A percentile compares a stretch with the other conserved stretches of the same genome.
Evolutionary conservation across 2,329 filamentous ascomycete genomes (phyloP).

Genomic region (Dothideomycetidae sp.): DNA sequence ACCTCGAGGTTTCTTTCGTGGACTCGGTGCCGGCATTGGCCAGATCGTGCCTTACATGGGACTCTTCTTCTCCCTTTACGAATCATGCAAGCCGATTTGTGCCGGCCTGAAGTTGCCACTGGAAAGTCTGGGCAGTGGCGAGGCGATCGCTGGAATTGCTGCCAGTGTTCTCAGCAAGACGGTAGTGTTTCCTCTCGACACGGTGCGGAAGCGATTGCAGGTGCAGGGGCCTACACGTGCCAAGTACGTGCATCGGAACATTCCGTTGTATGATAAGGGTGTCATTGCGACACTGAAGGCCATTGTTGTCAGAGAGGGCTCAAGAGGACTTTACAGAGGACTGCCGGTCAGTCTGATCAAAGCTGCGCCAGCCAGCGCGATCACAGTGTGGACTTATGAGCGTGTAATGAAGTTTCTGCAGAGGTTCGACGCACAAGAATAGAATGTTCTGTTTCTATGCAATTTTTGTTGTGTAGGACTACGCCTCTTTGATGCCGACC

Average conservation of each 20-base stretch:
- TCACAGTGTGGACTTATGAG: slow-evolving; percentile 95
- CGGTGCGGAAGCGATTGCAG: slow-evolving; percentile 84
- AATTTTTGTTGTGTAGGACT: too few relatives aligned
- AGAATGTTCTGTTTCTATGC: too few relatives aligned
- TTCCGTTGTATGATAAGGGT: slow-evolving; percentile 62
- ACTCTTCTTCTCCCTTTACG: slow-evolving; percentile 84
- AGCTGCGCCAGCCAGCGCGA: slow-evolving; percentile 79
- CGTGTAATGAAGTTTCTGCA: slow-evolving; percentile 43
- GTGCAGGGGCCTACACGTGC: slow-evolving; percentile 79
- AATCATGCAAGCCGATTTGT: slow-evolving; percentile 44
- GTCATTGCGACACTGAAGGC: slow-evolving; percentile 50
- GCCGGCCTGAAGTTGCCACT: slow-evolving; percentile 42
- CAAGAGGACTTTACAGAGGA: slow-evolving; percentile 72
- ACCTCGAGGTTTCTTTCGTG: slow-evolving; percentile 68
- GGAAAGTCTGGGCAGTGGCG: slow-evolving; percentile 50
- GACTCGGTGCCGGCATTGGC: slow-evolving; percentile 62
- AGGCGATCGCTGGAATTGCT: slow-evolving; percentile 67
- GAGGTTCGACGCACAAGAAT: slow-evolving; percentile 5
- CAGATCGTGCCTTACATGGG: slow-evolving; percentile 97
- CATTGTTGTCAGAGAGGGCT: slow-evolving; percentile 60
- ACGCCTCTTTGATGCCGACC: not conserved
- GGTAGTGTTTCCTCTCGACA: slow-evolving; percentile 79
- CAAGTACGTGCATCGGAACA: slow-evolving; percentile 71
- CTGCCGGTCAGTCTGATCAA: slow-evolving; percentile 82
- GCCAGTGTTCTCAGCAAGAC: slow-evolving; percentile 78